Conservation (phyloP, 1,284 basidiomycete species). For the Schizopora paradoxa region DNA sequence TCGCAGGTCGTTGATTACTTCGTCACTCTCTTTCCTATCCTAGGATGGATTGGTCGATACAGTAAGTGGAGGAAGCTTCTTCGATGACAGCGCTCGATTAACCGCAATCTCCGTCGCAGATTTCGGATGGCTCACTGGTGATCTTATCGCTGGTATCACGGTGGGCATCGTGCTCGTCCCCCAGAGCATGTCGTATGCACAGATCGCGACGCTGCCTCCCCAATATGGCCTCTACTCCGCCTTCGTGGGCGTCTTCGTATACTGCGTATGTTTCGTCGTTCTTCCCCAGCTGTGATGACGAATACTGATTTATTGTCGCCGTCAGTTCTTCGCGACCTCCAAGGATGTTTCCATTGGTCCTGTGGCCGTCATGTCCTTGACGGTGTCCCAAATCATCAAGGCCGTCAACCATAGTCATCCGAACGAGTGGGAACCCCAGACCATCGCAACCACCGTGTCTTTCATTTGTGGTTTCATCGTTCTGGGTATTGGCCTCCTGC, state of each 20-base stretch:
- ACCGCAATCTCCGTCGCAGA: conserved; percentile 41
- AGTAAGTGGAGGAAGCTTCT: conserved; percentile 44
- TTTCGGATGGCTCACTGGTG: conserved; percentile 68
- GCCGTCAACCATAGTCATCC: conserved; percentile 52
- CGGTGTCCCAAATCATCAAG: conserved; percentile 78
- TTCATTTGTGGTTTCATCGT: conserved; percentile 92
- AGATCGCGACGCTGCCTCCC: conserved; percentile 80
- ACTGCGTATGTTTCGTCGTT: conserved; percentile 51
- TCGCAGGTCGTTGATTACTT: conserved; percentile 57
- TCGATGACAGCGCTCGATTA: conserved; percentile 6
- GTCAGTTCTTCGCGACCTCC: conserved; percentile 88
- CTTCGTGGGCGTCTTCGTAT: conserved; percentile 82
- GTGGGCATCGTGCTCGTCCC: conserved; percentile 91
- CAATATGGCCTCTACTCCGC: conserved; percentile 96
- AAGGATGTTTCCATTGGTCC: conserved; percentile 96
- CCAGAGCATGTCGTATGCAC: conserved; percentile 81
- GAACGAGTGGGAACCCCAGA: conserved; percentile 52
- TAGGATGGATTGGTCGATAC: conserved; percentile 80
- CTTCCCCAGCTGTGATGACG: conserved; percentile 18
- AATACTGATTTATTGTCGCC: not conserved
- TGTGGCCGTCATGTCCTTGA: conserved; percentile 96
- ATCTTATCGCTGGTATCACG: conserved; percentile 85
- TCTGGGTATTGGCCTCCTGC: conserved; percentile 87
- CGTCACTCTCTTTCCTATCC: conserved; percentile 72
- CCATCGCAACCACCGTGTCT: conserved; percentile 84